phyloP scores from a whole-genome alignment of 768 basidiomycete species.

The Pisolithus marmoratus region DNA sequence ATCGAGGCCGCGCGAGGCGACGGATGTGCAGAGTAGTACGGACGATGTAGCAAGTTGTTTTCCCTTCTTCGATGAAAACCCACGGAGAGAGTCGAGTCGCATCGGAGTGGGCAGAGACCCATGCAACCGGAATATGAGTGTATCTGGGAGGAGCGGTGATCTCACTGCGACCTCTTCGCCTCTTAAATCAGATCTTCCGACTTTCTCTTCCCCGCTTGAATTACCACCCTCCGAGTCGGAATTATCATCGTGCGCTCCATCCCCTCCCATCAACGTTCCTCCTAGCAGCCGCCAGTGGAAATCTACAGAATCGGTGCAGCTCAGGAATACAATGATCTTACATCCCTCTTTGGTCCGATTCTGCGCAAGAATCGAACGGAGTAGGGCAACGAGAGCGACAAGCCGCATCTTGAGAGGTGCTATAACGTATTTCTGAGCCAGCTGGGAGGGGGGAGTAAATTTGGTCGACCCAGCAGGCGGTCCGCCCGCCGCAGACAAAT shows the following conservation, averaged over 20 bases:
- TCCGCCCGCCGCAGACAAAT: conserved; percentile 9
- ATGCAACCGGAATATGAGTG: conserved; percentile 84
- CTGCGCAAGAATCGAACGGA: conserved; percentile 74
- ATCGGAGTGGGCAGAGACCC: conserved; percentile 81
- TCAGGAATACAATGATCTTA: conserved; percentile 92
- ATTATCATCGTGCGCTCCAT: conserved; percentile 18
- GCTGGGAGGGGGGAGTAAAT: conserved; percentile 92
- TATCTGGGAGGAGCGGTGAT: conserved; percentile 76
- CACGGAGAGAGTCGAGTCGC: conserved; percentile 77
- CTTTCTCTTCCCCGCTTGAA: conserved; percentile 18
- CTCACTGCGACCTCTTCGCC: conserved; percentile 45
- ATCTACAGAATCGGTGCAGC: conserved; percentile 97
- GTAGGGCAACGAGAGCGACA: conserved; percentile 80
- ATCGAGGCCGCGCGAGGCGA: conserved; percentile 97
- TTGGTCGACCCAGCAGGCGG: conserved; percentile 36
- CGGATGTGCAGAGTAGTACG: conserved; percentile 90
- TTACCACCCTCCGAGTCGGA: conserved; percentile 22
- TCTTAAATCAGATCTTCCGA: conserved; percentile 19
- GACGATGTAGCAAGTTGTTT: conserved; percentile 32
- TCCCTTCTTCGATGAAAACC: conserved; percentile 49
- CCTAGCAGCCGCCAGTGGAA: conserved; percentile 89
- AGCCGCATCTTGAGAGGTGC: conserved; percentile 93
- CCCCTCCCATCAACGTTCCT: conserved; percentile 57
- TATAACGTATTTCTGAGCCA: conserved; percentile 85
- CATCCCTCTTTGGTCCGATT: conserved; percentile 44